Evolutionary conservation across 768 basidiomycete species (phyloP), one percentile per base, ranked within the genome.

Genomic region (Rossbeevera mucosa): DNA sequence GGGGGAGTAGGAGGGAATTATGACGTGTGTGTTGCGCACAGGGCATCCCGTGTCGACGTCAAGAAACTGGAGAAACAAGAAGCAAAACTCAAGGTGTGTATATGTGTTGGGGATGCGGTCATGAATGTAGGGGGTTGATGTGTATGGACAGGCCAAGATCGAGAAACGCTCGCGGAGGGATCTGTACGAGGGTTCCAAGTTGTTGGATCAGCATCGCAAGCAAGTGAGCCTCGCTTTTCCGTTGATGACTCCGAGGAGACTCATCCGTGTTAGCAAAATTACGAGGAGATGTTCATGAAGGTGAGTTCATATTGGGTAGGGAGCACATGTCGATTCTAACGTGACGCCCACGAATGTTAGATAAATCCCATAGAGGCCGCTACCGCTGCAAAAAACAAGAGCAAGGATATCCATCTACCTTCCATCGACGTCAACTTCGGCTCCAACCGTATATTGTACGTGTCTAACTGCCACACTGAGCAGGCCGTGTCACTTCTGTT

Each of bases 261-360:
- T 50, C 28, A 47, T 41, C 18, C 43, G 16, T n/a, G 4, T 40
- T 61, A 98, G 86, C 93, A 97, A 88, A 82, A 86, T 18, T 98
- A 97, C 72, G 95, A 98, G 66, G 96, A 99, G 66, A 86, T 99
- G 83, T 99, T 94, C 74, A 91, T 99, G 90, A 92, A 96, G 79
- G 93, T 85, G 48, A 47, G 56, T n/a, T n/a, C 21, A 18, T 12
- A 38, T 9, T 11, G 21, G 52, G 9, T 8, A 20, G 25, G 40
- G 40, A 28, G 50, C 29, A 45, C 18, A 28, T 21, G 8, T 31
- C 11, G 12, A 24, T 31, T 12, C 14, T 43, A 46, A 47, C 26
- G 12, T 33, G 33, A 44, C 44, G 7, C 24, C 16, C 7, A 20
- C 11, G 11, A 13, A 7, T 29, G 3, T 26, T 44, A 90, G 88